Evolutionary conservation across 192 early-diverging fungal genomes (phyloP), one percentile per base, ranked within the genome.

Genomic region (Mortierella hygrophila): DNA sequence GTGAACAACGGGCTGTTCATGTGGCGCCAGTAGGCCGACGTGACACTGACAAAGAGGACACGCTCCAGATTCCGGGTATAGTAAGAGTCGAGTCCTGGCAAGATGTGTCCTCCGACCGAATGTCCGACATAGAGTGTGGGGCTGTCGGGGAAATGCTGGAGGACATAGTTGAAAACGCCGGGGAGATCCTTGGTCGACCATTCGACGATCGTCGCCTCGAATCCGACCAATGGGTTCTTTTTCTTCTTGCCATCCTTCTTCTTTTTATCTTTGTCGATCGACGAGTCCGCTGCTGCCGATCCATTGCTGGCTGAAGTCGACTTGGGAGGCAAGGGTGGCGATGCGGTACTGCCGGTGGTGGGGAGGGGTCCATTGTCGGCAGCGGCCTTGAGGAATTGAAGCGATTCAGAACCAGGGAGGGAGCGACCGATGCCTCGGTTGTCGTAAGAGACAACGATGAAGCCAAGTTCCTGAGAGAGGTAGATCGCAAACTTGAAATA

Each of bases 41-140:
- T 86, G 52, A 79, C 84, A 68, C 78, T 76, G 71, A 86, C 54
- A 71, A 81, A 86, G 18, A 86, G 60, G 23, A 41, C 38, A 6
- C 84, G 84, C 72, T 86, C 84, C 32, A 86, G 57, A 54, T 86
- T 86, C 26, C 84, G 84, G 8, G 84, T 86, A 44, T 86, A 86
- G 54, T 86, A 86, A 15, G 74, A 42, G n/a, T 86, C 84, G 35
- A 86, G 68, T 3, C 72, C 74, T 20, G 84, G 84, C 15, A 86
- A 32, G 54, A 86, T 23, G 47, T 86, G 84, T 8, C 77, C 84
- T 29, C 84, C 84, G 1, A 81, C 84, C 1, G 84, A 86, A 70
- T 86, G 84, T 5, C 84, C 84, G 20, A 81, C 79, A 46, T 57
- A 86, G 23, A 86, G 40, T 0, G 72, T 81, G 21, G 84, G 84